phyloP scores from a whole-genome alignment of 129 eudicot genomes.

The Ambrosia trifida region DNA sequence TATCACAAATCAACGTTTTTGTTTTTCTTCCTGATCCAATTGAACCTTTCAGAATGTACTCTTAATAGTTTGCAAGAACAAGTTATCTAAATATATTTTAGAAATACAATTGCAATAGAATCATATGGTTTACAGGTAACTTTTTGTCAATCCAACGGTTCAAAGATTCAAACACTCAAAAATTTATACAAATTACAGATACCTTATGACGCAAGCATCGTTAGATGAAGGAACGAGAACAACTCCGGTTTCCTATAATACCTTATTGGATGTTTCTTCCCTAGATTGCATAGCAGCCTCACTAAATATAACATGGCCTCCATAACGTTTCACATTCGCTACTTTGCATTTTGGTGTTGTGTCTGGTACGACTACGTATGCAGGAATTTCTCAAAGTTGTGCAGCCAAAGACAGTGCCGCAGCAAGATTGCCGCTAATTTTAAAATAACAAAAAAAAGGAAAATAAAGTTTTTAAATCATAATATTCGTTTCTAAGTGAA shows the following conservation, averaged over 20 bases:
- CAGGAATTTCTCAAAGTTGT: slow-evolving; percentile 79
- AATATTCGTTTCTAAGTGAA: neutral
- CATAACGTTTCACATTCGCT: slow-evolving; percentile 88
- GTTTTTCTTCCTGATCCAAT: too few relatives aligned
- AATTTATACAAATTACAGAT: neutral
- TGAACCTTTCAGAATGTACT: too few relatives aligned
- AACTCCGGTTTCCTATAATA: slow-evolving; percentile 77
- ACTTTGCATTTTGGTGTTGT: slow-evolving; percentile 97
- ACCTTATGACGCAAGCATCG: slow-evolving; percentile 87
- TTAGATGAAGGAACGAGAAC: slow-evolving; percentile 89
- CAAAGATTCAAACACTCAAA: neutral
- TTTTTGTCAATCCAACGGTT: neutral
- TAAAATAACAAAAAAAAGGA: slow-evolving; percentile 17
- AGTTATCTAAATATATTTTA: too few relatives aligned
- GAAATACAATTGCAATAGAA: too few relatives aligned
- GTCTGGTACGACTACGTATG: slow-evolving; percentile 79
- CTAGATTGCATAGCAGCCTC: slow-evolving; percentile 76
- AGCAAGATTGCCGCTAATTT: slow-evolving; percentile 91
- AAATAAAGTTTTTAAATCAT: neutral
- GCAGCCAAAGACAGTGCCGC: slow-evolving; percentile 97
- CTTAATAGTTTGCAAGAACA: too few relatives aligned
- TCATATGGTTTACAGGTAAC: too few relatives aligned
- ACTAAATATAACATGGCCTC: slow-evolving; percentile 85
- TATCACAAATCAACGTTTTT: too few relatives aligned
- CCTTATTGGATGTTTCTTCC: slow-evolving; percentile 69